Base-by-base conservation (phyloP, 2,329 filamentous ascomycete genomes). In the Penicillium sclerotiorum region DNA sequence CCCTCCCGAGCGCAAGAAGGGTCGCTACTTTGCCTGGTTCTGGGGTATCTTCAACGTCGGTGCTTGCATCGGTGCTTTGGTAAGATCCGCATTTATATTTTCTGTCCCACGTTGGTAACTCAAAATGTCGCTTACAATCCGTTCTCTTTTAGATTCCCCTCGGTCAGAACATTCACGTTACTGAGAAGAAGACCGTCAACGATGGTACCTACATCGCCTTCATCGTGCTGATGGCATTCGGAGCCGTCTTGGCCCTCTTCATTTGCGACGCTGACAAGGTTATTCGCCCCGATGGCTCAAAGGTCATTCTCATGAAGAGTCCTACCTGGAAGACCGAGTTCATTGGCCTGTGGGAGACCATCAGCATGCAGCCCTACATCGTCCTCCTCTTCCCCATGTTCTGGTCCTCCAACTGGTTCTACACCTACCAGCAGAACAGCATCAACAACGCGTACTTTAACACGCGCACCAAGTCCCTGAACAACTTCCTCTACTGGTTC, bases 41-140 rank as follows among this genome's bases (percentile, higher is more conserved):
- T 96, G 91, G 91, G 84, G 88, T 72, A 94, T 96, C 64, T 96
- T 95, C 80, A 95, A 96, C 73, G 70, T 91, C 49, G 91, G 91
- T 59, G 90, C 84, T 58, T 90, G 95, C 53, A 89, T 96, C 66
- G 91, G 91, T 55, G 84, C 85, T 64, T 65, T 84, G 74, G 81
- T 83, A 72, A 67, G 78, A 25, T 5, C 1, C 6, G 13, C 15
- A 13, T 18, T 8, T 7, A 2, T 22, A 6, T 23, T 12, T 38
- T 13, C 4, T 22, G 8, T 18, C 27, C 20, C 45, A 8, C 30
- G 15, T 1, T 28, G n/a, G 11, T 8, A n/a, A 35, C 12, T 15
- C 32, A 20, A 2, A 39, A 23, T 18, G 21, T 12, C 23, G 37
- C 8, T 4, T 11, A 43, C 13, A 18, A 27, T 30, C n/a, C 12